Base-by-base conservation (phyloP, 768 basidiomycete genomes). In the Lactifluus piperatus region DNA sequence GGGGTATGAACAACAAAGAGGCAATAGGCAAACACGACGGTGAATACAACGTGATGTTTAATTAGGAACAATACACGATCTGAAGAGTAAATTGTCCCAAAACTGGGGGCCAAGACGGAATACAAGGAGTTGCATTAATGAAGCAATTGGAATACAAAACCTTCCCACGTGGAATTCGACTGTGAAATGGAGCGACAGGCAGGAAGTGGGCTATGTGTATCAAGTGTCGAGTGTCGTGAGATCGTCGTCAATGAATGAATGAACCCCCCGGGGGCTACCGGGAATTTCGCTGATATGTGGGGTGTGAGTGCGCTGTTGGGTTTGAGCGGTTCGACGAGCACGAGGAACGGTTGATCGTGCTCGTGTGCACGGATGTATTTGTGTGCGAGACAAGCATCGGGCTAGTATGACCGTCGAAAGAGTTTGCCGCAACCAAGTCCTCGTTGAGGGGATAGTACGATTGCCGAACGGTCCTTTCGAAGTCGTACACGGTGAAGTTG, bases 401-500 rank as follows among this genome's bases (percentile, higher is more conserved):
- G 2, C 44, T 47, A 2, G 24, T 5, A 26, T 56, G 44, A 14
- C 20, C 51, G n/a, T 56, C 56, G 14, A 47, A 32, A 7, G 53
- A 46, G 39, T 54, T 47, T 24, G 46, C 7, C 1, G 70, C 65
- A 36, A 71, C 64, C 64, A 80, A 71, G 46, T 84, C 83, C 65
- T 89, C 84, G 67, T 88, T 90, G 63, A 90, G 85, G 44, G 89
- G 90, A 70, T 95, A 95, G 69, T 97, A 94, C 26, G 92, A 90
- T 70, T 80, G 78, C 49, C 92, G 82, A 64, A 81, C 76, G 58
- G 84, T 83, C 65, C 75, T 78, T 54, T 77, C 77, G 72, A 88
- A 94, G 74, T 97, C 91, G 68, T 94, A 97, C 4, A 89, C 77
- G 46, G 87, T 90, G 72, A 97, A 97, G 90, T 94, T 90, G 71